These are phyloP conservation scores for Bryoglossum gracile DNA, from an alignment of 495 filamentous ascomycete species.

Conservation along the genomic window DNA sequence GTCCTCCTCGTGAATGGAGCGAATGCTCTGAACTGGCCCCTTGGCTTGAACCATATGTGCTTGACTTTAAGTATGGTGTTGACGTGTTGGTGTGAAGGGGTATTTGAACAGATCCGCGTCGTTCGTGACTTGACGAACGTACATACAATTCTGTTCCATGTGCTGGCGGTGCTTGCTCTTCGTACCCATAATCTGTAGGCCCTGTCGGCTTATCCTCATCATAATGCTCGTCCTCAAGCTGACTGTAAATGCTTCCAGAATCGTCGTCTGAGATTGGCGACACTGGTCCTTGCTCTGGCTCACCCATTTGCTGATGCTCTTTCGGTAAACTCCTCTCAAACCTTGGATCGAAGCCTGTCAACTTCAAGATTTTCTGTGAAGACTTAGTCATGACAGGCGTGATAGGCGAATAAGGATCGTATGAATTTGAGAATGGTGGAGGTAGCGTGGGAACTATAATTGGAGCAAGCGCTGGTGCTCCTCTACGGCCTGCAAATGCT, in stretches of 20 bases:
- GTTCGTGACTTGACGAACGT: neutral
- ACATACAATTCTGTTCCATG: neutral
- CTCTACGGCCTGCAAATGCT: too few relatives aligned
- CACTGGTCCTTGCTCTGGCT: neutral
- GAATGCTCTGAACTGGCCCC: neutral
- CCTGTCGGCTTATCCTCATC: neutral
- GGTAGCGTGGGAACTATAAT: neutral
- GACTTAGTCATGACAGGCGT: neutral
- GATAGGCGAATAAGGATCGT: neutral
- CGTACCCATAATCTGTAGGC: neutral
- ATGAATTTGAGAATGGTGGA: neutral
- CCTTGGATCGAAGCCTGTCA: constrained; percentile 6
- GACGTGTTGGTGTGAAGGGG: neutral
- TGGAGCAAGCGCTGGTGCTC: neutral
- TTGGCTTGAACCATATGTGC: too few relatives aligned
- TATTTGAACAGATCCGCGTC: neutral
- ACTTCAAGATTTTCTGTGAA: constrained; percentile 8
- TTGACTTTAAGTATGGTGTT: neutral
- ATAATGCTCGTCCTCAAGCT: neutral
- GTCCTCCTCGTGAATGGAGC: neutral
- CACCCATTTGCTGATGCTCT: constrained; percentile 1
- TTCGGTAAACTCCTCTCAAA: neutral
- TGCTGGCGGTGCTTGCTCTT: neutral
- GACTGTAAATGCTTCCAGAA: constrained; percentile 5
- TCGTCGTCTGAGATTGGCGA: constrained; percentile 1